Conservation (phyloP, 2,329 filamentous ascomycete species). For the Ustilaginoidea virens region DNA sequence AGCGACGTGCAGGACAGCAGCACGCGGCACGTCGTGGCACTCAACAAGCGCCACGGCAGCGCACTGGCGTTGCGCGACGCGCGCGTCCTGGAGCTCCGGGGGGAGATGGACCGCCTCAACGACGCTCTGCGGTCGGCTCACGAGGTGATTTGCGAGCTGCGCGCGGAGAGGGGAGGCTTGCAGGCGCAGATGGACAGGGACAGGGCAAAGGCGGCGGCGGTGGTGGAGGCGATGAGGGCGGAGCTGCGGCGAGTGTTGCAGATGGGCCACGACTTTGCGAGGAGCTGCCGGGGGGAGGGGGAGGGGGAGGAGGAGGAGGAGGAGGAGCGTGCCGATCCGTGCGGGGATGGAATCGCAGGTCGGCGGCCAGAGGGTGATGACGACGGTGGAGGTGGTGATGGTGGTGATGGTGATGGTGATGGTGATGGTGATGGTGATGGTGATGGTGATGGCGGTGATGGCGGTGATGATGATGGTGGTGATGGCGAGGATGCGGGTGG, state of each 20-base stretch:
- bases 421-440: no score
- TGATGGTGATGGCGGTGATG: no score
- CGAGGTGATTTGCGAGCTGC: conserved; percentile 26
- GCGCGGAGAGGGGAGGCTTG: conserved; percentile 29
- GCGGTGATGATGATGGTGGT: no score
- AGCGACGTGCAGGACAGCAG: conserved; percentile 19
- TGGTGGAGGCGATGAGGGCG: conserved; percentile 33
- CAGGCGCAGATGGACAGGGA: conserved; percentile 20
- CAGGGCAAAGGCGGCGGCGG: conserved; percentile 22
- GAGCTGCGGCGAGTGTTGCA: conserved; percentile 33
- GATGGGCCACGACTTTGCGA: conserved; percentile 30
- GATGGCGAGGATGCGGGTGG: background rate
- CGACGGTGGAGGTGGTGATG: no score
- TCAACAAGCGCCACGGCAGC: conserved; percentile 27
- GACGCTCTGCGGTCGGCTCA: conserved; percentile 30
- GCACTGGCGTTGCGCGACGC: conserved; percentile 36
- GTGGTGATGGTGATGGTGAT: no score
- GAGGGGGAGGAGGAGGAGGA: background rate
- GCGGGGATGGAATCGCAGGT: no score
- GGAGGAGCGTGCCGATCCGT: background rate
- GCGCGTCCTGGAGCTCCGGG: conserved; percentile 29
- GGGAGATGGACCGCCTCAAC: conserved; percentile 32
- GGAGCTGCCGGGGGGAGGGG: conserved; percentile 12
- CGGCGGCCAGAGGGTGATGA: no score
- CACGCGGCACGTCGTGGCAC: conserved; percentile 14